Base-by-base conservation (phyloP, 2,329 filamentous ascomycete species). In the Magnaporthiopsis incrustans region DNA sequence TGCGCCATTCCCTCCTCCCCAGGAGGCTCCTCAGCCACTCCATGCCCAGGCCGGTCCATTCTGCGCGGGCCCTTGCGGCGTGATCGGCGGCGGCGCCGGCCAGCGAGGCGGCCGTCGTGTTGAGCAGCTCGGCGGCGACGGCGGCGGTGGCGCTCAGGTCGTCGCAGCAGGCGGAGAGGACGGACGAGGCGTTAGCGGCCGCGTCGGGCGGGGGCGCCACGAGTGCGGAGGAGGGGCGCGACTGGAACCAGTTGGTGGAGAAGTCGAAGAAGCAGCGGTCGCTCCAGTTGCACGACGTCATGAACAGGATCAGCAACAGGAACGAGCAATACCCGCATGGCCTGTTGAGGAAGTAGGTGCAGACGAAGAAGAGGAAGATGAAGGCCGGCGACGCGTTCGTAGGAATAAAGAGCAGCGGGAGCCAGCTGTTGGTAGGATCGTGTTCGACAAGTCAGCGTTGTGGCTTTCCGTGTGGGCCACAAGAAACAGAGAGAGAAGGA, bases 311-410 rank as follows among this genome's bases (percentile, higher is more conserved):
- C 68, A 97, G 85, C 61, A 99, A 91, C 63, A 99, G 89, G 67
- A 97, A 88, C 66, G 92, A 97, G 85, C 95, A 99, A 83, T 99
- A 99, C 70, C 97, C 89, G 80, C 95, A 99, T 63, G 95, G 95
- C 64, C 94, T 89, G 79, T 97, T 96, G 71, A 99, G 88, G 78
- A 96, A 91, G 82, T 97, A 98, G 68, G 93, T 97, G 76, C 93
- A 92, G 68, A 92, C 83, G 79, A 99, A 89, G 82, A 95, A 92
- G 77, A 92, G 85, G 78, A 94, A 86, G 75, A 95, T 91, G 79
- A 94, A 93, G 72, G 90, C 84, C 32, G 91, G 91, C 65, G 90
- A 92, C 70, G 91, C 89, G 75, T 93, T 92, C 66, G 91, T 91
- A 63, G 91, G 91, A 70, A 95, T 92, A 77, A 95, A 93, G 74